These are phyloP conservation scores for Candida freyschussii DNA, from an alignment of 1,139 yeast species.

Conservation along the genomic window DNA sequence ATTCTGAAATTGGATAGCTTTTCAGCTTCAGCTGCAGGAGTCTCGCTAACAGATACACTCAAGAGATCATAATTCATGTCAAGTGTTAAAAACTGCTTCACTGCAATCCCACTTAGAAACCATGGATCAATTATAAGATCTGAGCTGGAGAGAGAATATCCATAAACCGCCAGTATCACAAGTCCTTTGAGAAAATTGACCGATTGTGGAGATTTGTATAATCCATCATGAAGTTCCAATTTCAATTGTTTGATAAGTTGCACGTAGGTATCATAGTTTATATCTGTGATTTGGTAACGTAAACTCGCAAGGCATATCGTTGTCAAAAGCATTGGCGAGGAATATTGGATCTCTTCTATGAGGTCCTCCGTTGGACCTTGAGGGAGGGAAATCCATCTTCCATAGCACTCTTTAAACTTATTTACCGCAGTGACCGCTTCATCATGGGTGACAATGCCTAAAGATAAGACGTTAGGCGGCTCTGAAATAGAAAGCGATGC, in stretches of 20 bases:
- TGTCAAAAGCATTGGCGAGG: constrained; percentile 61
- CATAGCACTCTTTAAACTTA: constrained; percentile 62
- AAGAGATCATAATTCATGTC: constrained; percentile 20
- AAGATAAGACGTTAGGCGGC: constrained; percentile 21
- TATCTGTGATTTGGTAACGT: constrained; percentile 17
- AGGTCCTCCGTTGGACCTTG: constrained; percentile 45
- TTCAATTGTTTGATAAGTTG: constrained; percentile 17
- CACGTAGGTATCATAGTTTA: constrained; percentile 15
- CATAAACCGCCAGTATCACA: constrained; percentile 23
- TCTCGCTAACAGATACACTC: constrained; percentile 5
- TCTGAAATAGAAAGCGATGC: constrained; percentile 15
- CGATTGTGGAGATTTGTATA: constrained; percentile 18
- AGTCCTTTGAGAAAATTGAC: constrained; percentile 21
- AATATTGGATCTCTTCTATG: constrained; percentile 45
- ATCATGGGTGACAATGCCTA: constrained; percentile 43
- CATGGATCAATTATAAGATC: constrained; percentile 23
- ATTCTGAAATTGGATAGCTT: constrained; percentile 38
- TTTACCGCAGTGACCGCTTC: constrained; percentile 42
- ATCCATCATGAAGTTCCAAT: constrained; percentile 16
- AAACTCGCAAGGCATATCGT: constrained; percentile 47
- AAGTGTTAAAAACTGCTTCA: constrained; percentile 23
- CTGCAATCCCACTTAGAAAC: constrained; percentile 24
- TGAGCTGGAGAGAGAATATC: constrained; percentile 19
- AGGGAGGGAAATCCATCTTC: constrained; percentile 73
- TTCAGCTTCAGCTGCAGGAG: constrained; percentile 13